Evolutionary conservation across 768 basidiomycete genomes (phyloP).

Genomic region (Russula vinacea): DNA sequence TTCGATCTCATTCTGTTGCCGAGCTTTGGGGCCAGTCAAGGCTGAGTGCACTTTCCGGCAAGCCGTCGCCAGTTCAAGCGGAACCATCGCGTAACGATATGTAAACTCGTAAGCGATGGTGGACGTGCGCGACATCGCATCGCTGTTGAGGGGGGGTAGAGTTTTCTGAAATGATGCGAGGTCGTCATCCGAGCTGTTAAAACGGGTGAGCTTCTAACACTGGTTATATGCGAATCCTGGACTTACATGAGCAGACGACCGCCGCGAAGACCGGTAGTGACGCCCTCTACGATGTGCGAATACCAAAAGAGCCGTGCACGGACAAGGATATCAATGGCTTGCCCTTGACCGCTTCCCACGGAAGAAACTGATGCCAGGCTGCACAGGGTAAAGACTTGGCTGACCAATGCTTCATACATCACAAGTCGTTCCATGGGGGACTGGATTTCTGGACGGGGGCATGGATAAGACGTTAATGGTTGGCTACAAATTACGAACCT

Average conservation of each 20-base stretch:
- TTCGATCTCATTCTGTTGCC: constrained; percentile 55
- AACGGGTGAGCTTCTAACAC: constrained; percentile 14
- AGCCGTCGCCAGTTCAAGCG: constrained; percentile 69
- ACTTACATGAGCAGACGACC: constrained; percentile 77
- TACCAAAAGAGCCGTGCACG: constrained; percentile 89
- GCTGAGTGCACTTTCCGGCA: constrained; percentile 77
- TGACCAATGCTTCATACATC: constrained; percentile 78
- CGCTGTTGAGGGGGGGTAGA: constrained; percentile 35
- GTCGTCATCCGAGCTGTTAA: constrained; percentile 67
- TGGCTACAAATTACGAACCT: constrained; percentile 47
- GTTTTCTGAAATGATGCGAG: constrained; percentile 66
- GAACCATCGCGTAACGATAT: constrained; percentile 60
- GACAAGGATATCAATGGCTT: constrained; percentile 56
- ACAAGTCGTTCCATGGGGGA: constrained; percentile 48
- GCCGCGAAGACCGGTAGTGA: constrained; percentile 79
- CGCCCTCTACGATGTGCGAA: constrained; percentile 78
- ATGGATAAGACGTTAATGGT: constrained; percentile 18
- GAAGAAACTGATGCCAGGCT: constrained; percentile 48
- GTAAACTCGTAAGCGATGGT: constrained; percentile 49
- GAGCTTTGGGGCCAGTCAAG: constrained; percentile 75
- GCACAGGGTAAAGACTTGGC: constrained; percentile 78
- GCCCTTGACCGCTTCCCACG: constrained; percentile 48
- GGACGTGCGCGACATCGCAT: constrained; percentile 37
- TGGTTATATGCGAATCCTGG: neutral
- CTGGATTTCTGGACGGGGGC: constrained; percentile 40